Evolutionary conservation across 345 rosid genomes (phyloP).

Genomic region (Lenwebbia sp.): DNA sequence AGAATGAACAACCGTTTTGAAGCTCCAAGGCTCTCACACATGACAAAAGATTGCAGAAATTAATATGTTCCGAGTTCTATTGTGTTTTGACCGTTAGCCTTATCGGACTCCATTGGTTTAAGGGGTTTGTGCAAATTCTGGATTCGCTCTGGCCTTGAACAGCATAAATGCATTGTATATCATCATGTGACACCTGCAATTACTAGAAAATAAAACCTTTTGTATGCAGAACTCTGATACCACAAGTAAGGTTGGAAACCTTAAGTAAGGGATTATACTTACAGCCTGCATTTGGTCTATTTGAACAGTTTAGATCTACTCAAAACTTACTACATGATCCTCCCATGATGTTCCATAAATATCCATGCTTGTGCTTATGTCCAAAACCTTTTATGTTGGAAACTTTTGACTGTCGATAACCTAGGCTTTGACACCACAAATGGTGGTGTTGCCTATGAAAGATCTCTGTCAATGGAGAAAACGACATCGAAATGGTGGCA

Average conservation of each 20-base stretch:
- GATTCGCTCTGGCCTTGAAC: neutral
- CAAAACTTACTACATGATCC: neutral
- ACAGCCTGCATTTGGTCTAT: neutral
- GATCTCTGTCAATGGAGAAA: neutral
- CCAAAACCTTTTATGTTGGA: neutral
- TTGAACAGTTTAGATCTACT: neutral
- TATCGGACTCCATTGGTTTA: neutral
- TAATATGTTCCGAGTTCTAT: neutral
- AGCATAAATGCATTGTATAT: neutral
- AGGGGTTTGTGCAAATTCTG: neutral
- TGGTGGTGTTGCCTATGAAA: neutral
- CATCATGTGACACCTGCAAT: neutral
- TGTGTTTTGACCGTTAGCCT: neutral
- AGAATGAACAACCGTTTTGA: neutral
- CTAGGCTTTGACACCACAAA: neutral
- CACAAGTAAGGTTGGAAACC: neutral
- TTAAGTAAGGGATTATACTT: neutral
- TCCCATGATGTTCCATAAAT: neutral
- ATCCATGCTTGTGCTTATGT: neutral
- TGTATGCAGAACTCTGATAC: neutral
- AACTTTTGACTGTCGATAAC: neutral
- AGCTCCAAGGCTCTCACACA: neutral
- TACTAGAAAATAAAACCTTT: neutral
- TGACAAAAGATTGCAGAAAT: neutral
- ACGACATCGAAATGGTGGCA: neutral